phyloP scores from a whole-genome alignment of 2,329 filamentous ascomycete species.

The Camptophora hylomeconis region DNA sequence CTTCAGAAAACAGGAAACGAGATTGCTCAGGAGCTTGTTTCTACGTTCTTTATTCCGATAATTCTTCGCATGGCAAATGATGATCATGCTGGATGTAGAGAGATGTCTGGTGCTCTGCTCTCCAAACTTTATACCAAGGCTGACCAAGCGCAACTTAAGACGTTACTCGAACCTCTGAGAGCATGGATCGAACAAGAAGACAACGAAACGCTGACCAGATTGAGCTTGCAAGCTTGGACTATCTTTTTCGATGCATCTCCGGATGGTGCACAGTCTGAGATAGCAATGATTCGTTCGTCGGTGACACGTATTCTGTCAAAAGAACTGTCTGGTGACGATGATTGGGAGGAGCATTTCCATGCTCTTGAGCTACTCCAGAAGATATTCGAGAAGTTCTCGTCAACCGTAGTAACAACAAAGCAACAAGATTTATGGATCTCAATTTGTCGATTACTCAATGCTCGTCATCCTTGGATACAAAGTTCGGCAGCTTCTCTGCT shows the following conservation, averaged over 20 bases:
- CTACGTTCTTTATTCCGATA: constrained; percentile 72
- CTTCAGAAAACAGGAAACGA: constrained; percentile 73
- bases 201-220: constrained; percentile 55
- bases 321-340: constrained; percentile 29
- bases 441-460: constrained; percentile 56
- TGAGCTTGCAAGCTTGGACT: constrained; percentile 68
- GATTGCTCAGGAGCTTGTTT: constrained; percentile 67
- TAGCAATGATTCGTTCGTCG: constrained; percentile 7
- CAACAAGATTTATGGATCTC: constrained; percentile 57
- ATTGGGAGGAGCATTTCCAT: constrained; percentile 61
- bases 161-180: constrained; percentile 57
- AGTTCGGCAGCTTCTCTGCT: constrained; percentile 61
- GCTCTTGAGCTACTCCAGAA: constrained; percentile 57
- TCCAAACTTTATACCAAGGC: constrained; percentile 70
- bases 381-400: constrained; percentile 53
- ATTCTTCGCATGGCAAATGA: constrained; percentile 82
- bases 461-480: constrained; percentile 62
- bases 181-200: constrained; percentile 65
- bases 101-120: constrained; percentile 66
- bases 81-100: constrained; percentile 69
- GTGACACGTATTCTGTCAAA: constrained; percentile 5
- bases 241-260: constrained; percentile 66
- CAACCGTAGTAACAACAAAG: constrained; percentile 46
- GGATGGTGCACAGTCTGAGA: constrained; percentile 42
- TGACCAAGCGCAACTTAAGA: constrained; percentile 56